phyloP scores from a whole-genome alignment of 2,329 filamentous ascomycete genomes.

The Sporothrix brunneoviolacea region DNA sequence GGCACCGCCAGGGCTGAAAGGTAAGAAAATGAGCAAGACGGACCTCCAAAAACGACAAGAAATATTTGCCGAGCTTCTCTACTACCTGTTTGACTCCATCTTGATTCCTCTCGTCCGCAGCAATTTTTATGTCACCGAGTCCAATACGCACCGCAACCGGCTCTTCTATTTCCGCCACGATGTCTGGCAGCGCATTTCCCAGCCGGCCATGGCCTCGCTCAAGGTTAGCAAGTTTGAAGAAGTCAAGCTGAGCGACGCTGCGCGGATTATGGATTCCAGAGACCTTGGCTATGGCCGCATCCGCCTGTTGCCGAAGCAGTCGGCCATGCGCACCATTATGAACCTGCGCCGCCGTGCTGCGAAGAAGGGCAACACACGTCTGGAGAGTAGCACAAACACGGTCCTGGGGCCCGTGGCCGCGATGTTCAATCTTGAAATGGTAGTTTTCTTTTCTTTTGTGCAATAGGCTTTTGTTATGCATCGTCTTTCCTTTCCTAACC shows the following conservation, averaged over 20 bases:
- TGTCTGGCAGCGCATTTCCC: constrained; percentile 71
- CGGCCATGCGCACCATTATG: constrained; percentile 73
- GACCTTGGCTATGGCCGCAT: constrained; percentile 71
- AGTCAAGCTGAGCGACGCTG: constrained; percentile 51
- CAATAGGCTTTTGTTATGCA: background rate
- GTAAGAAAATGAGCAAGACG: constrained; percentile 56
- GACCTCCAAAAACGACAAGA: constrained; percentile 72
- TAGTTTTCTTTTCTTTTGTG: constrained; percentile 24
- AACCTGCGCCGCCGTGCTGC: constrained; percentile 65
- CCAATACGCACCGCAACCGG: constrained; percentile 68
- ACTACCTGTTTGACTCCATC: constrained; percentile 88
- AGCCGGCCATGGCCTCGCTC: constrained; percentile 62
- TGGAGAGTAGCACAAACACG: constrained; percentile 43
- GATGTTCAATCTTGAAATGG: constrained; percentile 73
- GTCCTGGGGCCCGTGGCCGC: constrained; percentile 62
- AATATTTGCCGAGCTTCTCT: constrained; percentile 77
- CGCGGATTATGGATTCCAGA: constrained; percentile 52
- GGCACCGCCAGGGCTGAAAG: constrained; percentile 40
- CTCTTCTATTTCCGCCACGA: constrained; percentile 95
- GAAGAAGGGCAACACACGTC: constrained; percentile 29
- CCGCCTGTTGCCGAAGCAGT: constrained; percentile 73
- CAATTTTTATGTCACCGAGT: constrained; percentile 94
- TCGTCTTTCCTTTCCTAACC: background rate
- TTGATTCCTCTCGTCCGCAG: constrained; percentile 78
- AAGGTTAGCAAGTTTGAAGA: constrained; percentile 74